Base-by-base conservation (phyloP, 2,329 filamentous ascomycete genomes). In the Sporothrix inflata region DNA sequence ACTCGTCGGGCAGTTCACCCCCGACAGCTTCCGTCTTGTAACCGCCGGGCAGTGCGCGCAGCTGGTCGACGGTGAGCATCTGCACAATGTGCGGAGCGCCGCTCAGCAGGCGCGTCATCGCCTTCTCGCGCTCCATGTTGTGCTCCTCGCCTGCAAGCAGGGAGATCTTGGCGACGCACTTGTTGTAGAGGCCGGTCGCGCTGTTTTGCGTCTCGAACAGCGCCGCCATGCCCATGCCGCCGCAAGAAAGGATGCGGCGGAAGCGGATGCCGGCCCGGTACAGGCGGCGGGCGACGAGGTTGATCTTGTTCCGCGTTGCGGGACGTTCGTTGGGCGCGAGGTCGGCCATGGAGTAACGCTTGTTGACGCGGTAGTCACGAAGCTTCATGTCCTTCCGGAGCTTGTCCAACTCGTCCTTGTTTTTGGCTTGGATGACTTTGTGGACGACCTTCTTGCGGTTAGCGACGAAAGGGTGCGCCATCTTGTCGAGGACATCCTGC, bases 141-240 rank as follows among this genome's bases (percentile, higher is more conserved):
- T 51, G 7, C 6, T 49, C 71, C 14, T 11, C 3, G 7, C 12
- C 21, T 5, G 27, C n/a, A 0, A 9, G 1, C 19, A 61, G 47
- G 1, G 72, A 57, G 7, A 74, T 51, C 69, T 76, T 76, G 72
- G 70, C 72, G 0, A 74, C 73, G 19, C 68, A 66, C 67, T 74
- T 73, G 71, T 71, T 65, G 65, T 51, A 74, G 65, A 27, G 69
- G 7, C 70, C 68, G 6, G 67, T 53, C 5, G 4, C 16, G 14
- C 55, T 66, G 19, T 69, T 72, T 34, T 53, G 53, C 11, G 51
- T 70, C 61, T 75, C 74, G 40, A 76, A 76, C 16, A 74, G 65
- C 12, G 72, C 69, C 2, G 69, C 66, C 30, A 75, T 11, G 47
- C 73, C 75, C 71, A 72, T 71, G 38, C 74, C 74, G 53, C 75